A percentile compares a stretch with the other conserved stretches of the same genome.
These are phyloP conservation scores for Lunasporangiospora selenospora DNA, from an alignment of 192 early-diverging fungal species.

Conservation along the genomic window DNA sequence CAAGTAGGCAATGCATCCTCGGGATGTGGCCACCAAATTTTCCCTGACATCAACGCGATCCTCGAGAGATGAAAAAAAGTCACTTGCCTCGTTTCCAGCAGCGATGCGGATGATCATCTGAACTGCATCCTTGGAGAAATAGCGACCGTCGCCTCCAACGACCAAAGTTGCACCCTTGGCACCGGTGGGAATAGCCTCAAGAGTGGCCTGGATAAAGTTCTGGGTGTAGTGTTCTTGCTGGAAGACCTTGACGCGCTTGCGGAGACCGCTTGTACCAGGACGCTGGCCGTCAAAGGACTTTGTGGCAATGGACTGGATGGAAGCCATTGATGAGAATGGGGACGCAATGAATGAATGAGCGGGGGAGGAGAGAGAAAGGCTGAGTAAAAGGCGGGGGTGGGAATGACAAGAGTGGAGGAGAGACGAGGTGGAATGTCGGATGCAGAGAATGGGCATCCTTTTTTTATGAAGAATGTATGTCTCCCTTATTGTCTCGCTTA, in stretches of 20 bases:
- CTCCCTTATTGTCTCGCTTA: too few species aligned
- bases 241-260: conserved; percentile 96
- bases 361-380: neutral
- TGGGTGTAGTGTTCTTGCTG: conserved; percentile 95
- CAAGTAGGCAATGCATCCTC: too few species aligned
- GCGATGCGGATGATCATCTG: conserved; percentile 89
- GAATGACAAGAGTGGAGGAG: neutral
- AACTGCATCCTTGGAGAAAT: conserved; percentile 82
- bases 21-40: too few species aligned
- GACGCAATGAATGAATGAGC: neutral
- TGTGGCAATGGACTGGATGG: conserved; percentile 61
- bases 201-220: conserved; percentile 94
- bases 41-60: neutral
- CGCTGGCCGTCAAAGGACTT: conserved; percentile 92
- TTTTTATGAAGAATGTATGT: too few species aligned
- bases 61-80: conserved; percentile 3
- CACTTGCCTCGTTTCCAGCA: conserved; percentile 79
- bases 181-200: conserved; percentile 82
- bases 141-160: conserved; percentile 97
- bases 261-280: conserved; percentile 95
- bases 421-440: too few species aligned
- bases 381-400: neutral
- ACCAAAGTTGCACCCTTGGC: conserved; percentile 83
- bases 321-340: conserved; percentile 17
- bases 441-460: too few species aligned